Percentiles rank a stretch among this genome's conserved stretches.
Evolutionary conservation across 192 early-diverging fungal genomes (phyloP).

Genomic region (Linderina pennispora): DNA sequence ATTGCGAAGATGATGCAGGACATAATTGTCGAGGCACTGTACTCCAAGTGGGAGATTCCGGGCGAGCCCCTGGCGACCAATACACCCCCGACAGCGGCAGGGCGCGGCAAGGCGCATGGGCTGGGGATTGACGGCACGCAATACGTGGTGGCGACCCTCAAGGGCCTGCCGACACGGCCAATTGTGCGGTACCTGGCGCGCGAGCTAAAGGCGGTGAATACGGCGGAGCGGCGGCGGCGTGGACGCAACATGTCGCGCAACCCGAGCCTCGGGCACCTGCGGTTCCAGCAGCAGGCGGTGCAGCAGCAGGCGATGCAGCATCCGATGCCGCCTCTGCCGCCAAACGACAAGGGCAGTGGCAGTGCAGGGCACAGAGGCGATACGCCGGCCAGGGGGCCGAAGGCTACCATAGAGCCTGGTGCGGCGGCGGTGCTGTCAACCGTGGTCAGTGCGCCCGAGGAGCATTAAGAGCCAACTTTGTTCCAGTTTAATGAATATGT

Average conservation of each 20-base stretch:
- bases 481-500: too few species aligned
- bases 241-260: slow-evolving; percentile 38
- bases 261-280: slow-evolving; percentile 32
- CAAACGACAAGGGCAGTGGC: too few species aligned
- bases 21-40: slow-evolving; percentile 41
- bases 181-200: slow-evolving; percentile 37
- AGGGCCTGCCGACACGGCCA: slow-evolving; percentile 44
- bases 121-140: slow-evolving; percentile 25
- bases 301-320: slow-evolving; percentile 24
- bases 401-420: too few species aligned
- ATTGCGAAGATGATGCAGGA: slow-evolving; percentile 36
- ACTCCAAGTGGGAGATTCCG: slow-evolving; percentile 17
- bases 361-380: too few species aligned
- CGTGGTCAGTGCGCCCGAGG: too few species aligned
- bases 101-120: slow-evolving; percentile 15
- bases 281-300: slow-evolving; percentile 20
- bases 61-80: slow-evolving; percentile 21
- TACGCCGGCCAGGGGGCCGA: too few species aligned
- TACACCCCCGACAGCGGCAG: slow-evolving; percentile 1
- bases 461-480: too few species aligned
- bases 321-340: slow-evolving; percentile 39
- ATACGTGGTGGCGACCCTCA: slow-evolving; percentile 40
- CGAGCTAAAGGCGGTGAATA: slow-evolving; percentile 34
- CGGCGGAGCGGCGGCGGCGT: slow-evolving; percentile 26
- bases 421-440: too few species aligned